Conservation (phyloP, 2,329 filamentous ascomycete species). For the Drechslerella coelobrocha region DNA sequence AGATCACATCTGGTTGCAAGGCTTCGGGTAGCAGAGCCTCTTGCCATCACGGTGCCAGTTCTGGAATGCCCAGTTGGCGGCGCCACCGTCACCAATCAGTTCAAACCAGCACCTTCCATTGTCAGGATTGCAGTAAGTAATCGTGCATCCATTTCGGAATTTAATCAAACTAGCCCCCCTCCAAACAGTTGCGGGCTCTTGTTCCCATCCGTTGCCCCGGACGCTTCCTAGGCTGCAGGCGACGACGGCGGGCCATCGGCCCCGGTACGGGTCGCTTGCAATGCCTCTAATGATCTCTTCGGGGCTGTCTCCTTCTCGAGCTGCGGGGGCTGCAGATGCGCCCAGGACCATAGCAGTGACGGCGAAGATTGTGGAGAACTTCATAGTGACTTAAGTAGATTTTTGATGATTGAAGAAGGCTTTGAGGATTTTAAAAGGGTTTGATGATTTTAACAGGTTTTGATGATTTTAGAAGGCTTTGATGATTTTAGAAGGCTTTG, state of each 20-base stretch:
- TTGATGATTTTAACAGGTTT: no score
- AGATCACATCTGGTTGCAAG: conserved; percentile 11
- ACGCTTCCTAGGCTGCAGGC: background rate
- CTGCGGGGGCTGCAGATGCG: background rate
- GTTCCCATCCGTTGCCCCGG: background rate
- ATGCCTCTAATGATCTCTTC: conserved; percentile 3
- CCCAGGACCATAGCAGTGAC: background rate
- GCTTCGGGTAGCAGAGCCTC: conserved; percentile 13
- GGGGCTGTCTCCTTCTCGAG: background rate
- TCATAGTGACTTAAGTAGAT: background rate
- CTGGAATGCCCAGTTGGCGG: background rate
- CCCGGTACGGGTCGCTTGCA: background rate
- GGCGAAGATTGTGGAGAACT: conserved; percentile 3
- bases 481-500: no score
- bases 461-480: no score
- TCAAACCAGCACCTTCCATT: conserved; percentile 11
- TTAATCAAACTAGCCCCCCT: background rate
- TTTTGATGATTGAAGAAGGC: conserved; percentile 1
- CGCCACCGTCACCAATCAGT: conserved; percentile 9
- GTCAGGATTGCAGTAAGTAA: conserved; percentile 11
- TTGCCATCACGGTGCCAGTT: conserved; percentile 5
- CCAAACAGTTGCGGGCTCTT: background rate
- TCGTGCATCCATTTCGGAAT: background rate
- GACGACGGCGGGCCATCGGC: conserved; percentile 6
- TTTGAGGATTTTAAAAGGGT: background rate